These are phyloP conservation scores for Wickerhamomyces canadensis DNA, from an alignment of 805 yeast genomes.

Conservation along the genomic window DNA sequence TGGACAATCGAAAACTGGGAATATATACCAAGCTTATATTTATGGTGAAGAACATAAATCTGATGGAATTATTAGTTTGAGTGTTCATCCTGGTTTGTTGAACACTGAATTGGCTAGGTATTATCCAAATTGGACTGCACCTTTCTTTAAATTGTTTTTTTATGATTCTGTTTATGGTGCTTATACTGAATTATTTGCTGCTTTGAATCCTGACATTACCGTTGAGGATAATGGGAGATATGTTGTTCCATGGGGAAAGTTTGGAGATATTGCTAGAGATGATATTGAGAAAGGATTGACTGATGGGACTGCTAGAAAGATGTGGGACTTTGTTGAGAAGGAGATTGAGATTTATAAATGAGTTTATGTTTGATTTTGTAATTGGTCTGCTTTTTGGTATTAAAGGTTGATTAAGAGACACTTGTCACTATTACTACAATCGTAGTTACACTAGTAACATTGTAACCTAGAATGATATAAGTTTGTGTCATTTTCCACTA, in stretches of 20 bases:
- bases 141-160: background rate
- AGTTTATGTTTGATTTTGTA: too few species aligned
- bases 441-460: too few species aligned
- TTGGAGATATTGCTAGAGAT: constrained; percentile 29
- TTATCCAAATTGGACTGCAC: background rate
- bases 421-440: too few species aligned
- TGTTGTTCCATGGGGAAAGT: constrained; percentile 37
- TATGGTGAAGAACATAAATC: constrained; percentile 31
- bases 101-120: constrained; percentile 30
- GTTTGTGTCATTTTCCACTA: too few species aligned
- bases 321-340: constrained; percentile 32
- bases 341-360: constrained; percentile 5
- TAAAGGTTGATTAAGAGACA: too few species aligned
- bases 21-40: constrained; percentile 29
- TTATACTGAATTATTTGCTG: constrained; percentile 38
- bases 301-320: constrained; percentile 27
- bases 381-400: too few species aligned
- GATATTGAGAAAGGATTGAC: constrained; percentile 26
- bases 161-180: constrained; percentile 32
- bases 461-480: too few species aligned
- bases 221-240: constrained; percentile 29
- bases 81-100: constrained; percentile 39
- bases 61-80: constrained; percentile 27
- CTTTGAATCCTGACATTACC: constrained; percentile 34
- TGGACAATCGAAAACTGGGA: constrained; percentile 40